Evolutionary conservation across 805 yeast species (phyloP).

Genomic region (Nakazawaea wyomingensis): DNA sequence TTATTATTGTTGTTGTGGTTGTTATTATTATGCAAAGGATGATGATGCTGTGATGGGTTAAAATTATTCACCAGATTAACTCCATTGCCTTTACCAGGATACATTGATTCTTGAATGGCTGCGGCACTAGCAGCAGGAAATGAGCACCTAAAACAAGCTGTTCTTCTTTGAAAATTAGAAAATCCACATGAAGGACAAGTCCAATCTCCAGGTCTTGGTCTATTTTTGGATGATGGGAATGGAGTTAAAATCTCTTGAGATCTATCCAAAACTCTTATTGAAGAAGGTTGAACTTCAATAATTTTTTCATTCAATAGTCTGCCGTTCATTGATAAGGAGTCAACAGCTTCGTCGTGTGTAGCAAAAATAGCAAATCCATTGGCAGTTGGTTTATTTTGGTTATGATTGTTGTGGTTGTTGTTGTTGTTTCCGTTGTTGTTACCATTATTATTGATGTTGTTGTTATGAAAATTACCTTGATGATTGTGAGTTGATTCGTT

Average conservation of each 20-base stretch:
- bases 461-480: neutral
- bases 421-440: conserved; percentile 13
- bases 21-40: conserved; percentile 1
- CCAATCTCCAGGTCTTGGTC: conserved; percentile 98
- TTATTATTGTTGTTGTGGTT: conserved; percentile 1
- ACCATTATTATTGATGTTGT: conserved; percentile 9
- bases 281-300: conserved; percentile 84
- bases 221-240: conserved; percentile 77
- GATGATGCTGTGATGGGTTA: conserved; percentile 11
- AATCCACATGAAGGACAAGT: conserved; percentile 96
- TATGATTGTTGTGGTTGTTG: conserved; percentile 15
- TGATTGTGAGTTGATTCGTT: neutral
- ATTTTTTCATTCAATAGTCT: conserved; percentile 64
- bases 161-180: conserved; percentile 88
- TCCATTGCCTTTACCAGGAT: conserved; percentile 20
- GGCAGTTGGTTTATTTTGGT: conserved; percentile 41
- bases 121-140: conserved; percentile 78
- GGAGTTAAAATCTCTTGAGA: conserved; percentile 80
- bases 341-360: conserved; percentile 81
- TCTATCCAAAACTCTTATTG: conserved; percentile 67
- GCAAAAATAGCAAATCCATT: conserved; percentile 84
- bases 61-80: conserved; percentile 12
- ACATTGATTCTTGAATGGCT: conserved; percentile 60
- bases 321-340: conserved; percentile 75
- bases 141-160: conserved; percentile 90